Base-by-base conservation (phyloP, 2,329 filamentous ascomycete species). In the Neocucurbitaria cava region DNA sequence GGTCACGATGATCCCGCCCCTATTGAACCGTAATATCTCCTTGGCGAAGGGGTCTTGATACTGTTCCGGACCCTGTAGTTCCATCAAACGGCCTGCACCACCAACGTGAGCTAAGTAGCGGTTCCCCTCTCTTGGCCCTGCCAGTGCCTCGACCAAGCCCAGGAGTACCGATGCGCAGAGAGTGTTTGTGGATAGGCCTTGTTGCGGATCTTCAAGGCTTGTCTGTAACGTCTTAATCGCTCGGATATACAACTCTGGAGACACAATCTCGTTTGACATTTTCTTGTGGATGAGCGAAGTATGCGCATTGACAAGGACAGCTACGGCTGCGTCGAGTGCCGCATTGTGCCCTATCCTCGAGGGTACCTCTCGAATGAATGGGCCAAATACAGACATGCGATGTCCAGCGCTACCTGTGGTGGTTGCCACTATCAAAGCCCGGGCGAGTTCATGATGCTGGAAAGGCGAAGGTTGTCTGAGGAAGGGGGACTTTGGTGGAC, bases 121-220 rank as follows among this genome's bases (percentile, higher is more conserved):
- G 44, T 72, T 74, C 26, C 66, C 69, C 21, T 54, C 50, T 49
- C 70, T 56, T 23, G 70, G 71, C 4, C 71, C 71, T 11, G 71
- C 69, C 20, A 72, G 47, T 13, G 70, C 71, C 53, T 74, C 71
- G 15, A 74, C 70, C 13, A 74, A 40, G 5, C 70, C 66, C 7
- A 74, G 58, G 2, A 73, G 59, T 28, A 74, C 62, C 5, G 69
- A 67, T 40, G 71, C 71, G 49, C 71, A 72, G 6, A 74, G 66
- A 5, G 71, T 74, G 45, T 73, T 72, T 1, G 70, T 60, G 4
- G 70, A 74, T 56, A 69, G 61, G 10, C 69, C 68, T 36, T 72
- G 47, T n/a, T 54, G 46, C 3, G 62, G 62, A 47, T 72, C 62
- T 43, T 71, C 69, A 11, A 74, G 59, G 31, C 64, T 68, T 28